Conservation (phyloP, 306 rosid genomes). For the Castanea mollissima region DNA sequence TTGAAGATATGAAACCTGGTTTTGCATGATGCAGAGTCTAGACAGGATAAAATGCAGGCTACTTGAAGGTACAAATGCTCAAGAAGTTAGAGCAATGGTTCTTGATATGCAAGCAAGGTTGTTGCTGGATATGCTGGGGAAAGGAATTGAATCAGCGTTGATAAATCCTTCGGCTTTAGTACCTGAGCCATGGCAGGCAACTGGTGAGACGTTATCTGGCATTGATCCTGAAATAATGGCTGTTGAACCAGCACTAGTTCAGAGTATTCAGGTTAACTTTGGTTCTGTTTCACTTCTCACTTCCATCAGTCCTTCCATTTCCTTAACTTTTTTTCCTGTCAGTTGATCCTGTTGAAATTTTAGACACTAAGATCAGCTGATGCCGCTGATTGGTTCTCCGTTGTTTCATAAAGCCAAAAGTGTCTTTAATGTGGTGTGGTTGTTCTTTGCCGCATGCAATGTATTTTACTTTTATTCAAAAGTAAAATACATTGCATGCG, state of each 20-base stretch:
- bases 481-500: neutral
- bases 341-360: neutral
- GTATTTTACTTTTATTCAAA: neutral
- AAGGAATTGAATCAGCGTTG: conserved; percentile 96
- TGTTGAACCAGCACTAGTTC: conserved; percentile 76
- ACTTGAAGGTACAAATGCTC: conserved; percentile 93
- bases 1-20: conserved; percentile 8
- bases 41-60: conserved; percentile 98
- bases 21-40: conserved; percentile 72
- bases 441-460: neutral
- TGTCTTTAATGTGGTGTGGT: neutral
- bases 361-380: neutral
- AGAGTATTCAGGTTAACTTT: conserved; percentile 72
- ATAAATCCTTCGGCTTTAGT: conserved; percentile 83
- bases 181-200: conserved; percentile 85
- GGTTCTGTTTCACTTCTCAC: conserved; percentile 2
- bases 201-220: conserved; percentile 66
- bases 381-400: neutral
- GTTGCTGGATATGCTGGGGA: conserved; percentile 97
- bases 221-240: conserved; percentile 95
- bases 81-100: conserved; percentile 99
- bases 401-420: neutral
- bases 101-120: conserved; percentile 99
- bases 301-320: neutral
- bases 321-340: neutral